Conservation (phyloP, 2,329 filamentous ascomycete genomes). For the Ophioceras dolichostomum region DNA sequence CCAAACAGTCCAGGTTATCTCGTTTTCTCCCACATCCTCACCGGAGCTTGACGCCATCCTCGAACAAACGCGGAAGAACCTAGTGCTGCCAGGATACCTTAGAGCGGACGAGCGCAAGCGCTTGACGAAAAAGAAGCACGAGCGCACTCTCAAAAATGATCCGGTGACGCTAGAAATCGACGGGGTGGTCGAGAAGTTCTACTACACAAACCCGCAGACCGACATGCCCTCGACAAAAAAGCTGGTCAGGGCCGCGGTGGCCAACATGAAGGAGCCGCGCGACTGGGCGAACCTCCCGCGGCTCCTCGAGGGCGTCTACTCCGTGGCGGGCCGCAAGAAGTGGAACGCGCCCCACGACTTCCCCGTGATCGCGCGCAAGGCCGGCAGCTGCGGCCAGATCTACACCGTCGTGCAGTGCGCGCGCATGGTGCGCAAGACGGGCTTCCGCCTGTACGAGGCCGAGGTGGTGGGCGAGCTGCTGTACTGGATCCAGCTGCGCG, state of each 20-base stretch:
- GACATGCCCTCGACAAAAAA: conserved; percentile 30
- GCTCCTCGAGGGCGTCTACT: conserved; percentile 35
- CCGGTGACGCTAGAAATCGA: conserved; percentile 47
- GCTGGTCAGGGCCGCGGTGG: conserved; percentile 23
- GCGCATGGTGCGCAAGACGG: conserved; percentile 31
- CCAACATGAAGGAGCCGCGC: conserved; percentile 30
- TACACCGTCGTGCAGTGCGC: conserved; percentile 37
- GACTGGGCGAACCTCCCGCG: conserved; percentile 41
- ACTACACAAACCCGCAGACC: conserved; percentile 26
- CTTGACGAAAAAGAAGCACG: conserved; percentile 34
- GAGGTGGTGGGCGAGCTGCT: conserved; percentile 28
- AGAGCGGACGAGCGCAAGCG: conserved; percentile 37
- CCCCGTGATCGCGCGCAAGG: conserved; percentile 26
- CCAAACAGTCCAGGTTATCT: conserved; percentile 18
- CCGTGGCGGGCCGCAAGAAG: conserved; percentile 27
- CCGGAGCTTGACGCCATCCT: conserved; percentile 41
- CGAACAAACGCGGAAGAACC: conserved; percentile 38
- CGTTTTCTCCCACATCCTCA: conserved; percentile 39
- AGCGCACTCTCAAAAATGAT: conserved; percentile 36
- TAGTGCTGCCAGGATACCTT: conserved; percentile 52
- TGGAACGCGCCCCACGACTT: conserved; percentile 14
- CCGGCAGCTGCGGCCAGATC: conserved; percentile 26
- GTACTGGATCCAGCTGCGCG: conserved; percentile 26
- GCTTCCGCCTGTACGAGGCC: conserved; percentile 26
- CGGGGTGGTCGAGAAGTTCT: conserved; percentile 40